Evolutionary conservation across 306 rosid species (phyloP).

Genomic region (Malus orientalis): DNA sequence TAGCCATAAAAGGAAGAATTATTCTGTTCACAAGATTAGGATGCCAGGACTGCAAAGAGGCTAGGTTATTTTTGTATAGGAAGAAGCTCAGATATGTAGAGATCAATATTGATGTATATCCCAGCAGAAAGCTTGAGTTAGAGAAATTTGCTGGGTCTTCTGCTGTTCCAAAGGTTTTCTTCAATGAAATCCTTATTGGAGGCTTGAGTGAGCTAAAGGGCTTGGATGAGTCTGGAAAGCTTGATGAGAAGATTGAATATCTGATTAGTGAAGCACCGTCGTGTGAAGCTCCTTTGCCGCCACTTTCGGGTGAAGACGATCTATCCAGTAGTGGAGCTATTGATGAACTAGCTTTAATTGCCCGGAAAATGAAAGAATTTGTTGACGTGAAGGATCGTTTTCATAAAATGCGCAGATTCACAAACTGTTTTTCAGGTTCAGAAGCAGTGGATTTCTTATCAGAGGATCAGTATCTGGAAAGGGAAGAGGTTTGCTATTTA

Average conservation of each 20-base stretch:
- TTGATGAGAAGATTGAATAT: conserved; percentile 76
- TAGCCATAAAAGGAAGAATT: conserved; percentile 68
- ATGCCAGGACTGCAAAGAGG: conserved; percentile 63
- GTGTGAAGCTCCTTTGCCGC: conserved; percentile 61
- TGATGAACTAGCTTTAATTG: conserved; percentile 72
- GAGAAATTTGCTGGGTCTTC: conserved; percentile 67
- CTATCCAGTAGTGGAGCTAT: conserved; percentile 44
- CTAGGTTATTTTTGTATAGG: conserved; percentile 51
- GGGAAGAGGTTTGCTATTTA: conserved; percentile 59
- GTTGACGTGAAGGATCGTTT: conserved; percentile 64
- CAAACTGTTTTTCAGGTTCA: conserved; percentile 63
- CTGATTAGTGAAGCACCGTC: conserved; percentile 59
- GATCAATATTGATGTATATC: conserved; percentile 72
- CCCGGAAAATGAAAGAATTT: conserved; percentile 75
- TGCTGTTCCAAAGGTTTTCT: conserved; percentile 72
- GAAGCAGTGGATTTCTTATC: conserved; percentile 86
- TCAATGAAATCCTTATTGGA: conserved; percentile 72
- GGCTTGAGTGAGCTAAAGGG: conserved; percentile 61
- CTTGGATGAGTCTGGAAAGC: conserved; percentile 59
- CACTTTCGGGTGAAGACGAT: conserved; percentile 90
- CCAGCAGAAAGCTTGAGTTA: conserved; percentile 67
- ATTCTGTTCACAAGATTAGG: conserved; percentile 69
- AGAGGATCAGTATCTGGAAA: conserved; percentile 92
- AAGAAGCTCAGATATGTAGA: conserved; percentile 69
- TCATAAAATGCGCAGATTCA: conserved; percentile 69